These are phyloP conservation scores for Calamus simplicifolius DNA, from an alignment of 176 grass and related monocot genomes.

Conservation along the genomic window DNA sequence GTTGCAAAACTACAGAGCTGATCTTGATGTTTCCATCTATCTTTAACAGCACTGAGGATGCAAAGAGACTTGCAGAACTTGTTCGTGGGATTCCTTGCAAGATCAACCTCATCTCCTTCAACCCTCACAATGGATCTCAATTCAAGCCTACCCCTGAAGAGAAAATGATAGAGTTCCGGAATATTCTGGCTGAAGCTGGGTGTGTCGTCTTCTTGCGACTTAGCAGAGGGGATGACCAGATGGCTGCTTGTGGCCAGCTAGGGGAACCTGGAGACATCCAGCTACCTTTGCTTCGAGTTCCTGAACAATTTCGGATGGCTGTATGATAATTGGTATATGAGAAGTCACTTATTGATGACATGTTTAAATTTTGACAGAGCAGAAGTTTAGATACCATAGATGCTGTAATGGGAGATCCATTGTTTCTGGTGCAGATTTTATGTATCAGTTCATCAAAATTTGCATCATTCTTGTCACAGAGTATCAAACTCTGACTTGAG, in stretches of 20 bases:
- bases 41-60: constrained; percentile 55
- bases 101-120: constrained; percentile 93
- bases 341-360: too few relatives aligned
- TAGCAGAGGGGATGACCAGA: constrained; percentile 86
- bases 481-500: too few relatives aligned
- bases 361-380: too few relatives aligned
- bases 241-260: constrained; percentile 77
- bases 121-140: constrained; percentile 66
- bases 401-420: too few relatives aligned
- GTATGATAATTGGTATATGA: constrained; percentile 21
- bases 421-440: too few relatives aligned
- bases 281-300: constrained; percentile 65
- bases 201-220: constrained; percentile 55
- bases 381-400: too few relatives aligned
- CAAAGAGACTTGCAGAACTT: constrained; percentile 69
- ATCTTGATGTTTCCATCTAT: background rate
- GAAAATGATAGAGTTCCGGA: constrained; percentile 84
- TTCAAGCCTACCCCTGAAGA: constrained; percentile 78
- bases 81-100: constrained; percentile 76
- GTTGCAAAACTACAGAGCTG: too few relatives aligned
- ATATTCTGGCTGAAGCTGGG: constrained; percentile 55
- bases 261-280: constrained; percentile 51
- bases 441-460: too few relatives aligned
- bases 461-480: too few relatives aligned
- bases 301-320: constrained; percentile 59